Evolutionary conservation across 192 early-diverging fungal genomes (phyloP).

Genomic region (Mortierella alpina): DNA sequence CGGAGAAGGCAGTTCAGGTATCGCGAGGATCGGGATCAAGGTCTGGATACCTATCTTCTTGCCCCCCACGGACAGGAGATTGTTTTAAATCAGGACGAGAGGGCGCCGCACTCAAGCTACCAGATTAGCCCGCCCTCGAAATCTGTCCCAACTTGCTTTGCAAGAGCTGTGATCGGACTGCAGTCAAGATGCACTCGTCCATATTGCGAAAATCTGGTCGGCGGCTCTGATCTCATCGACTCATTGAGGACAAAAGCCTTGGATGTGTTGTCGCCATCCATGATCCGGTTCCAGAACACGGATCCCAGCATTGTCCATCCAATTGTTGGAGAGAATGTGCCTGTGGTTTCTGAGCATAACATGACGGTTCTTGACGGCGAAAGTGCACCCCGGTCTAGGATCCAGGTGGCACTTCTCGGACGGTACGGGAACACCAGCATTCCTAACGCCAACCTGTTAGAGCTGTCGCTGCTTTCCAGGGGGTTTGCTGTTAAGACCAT

Average conservation of each 20-base stretch:
- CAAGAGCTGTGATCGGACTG: constrained; percentile 40
- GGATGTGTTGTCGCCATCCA: constrained; percentile 12
- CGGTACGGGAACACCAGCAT: constrained; percentile 52
- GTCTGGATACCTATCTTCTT: constrained; percentile 24
- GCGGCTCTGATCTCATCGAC: constrained; percentile 28
- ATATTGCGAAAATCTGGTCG: constrained; percentile 42
- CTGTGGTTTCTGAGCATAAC: constrained; percentile 11
- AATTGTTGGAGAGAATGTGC: constrained; percentile 9
- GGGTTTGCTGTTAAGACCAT: constrained; percentile 48
- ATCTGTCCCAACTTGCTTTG: constrained; percentile 40
- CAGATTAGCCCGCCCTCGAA: constrained; percentile 35
- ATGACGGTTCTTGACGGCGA: constrained; percentile 26
- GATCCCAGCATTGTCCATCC: constrained; percentile 43
- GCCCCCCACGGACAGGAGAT: constrained; percentile 42
- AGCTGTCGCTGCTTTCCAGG: constrained; percentile 41
- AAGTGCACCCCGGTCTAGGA: constrained; percentile 32
- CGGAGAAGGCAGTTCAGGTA: constrained; percentile 12
- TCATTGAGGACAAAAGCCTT: constrained; percentile 23
- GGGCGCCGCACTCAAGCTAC: constrained; percentile 3
- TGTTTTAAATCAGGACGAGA: constrained; percentile 9
- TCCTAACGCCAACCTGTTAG: constrained; percentile 34
- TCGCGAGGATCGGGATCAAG: constrained; percentile 10
- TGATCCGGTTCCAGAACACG: constrained; percentile 36
- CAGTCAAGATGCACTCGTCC: constrained; percentile 48
- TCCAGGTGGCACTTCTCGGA: constrained; percentile 39